Conservation (phyloP, 371 early-diverging fungal genomes). For the Mortierella sp. region DNA sequence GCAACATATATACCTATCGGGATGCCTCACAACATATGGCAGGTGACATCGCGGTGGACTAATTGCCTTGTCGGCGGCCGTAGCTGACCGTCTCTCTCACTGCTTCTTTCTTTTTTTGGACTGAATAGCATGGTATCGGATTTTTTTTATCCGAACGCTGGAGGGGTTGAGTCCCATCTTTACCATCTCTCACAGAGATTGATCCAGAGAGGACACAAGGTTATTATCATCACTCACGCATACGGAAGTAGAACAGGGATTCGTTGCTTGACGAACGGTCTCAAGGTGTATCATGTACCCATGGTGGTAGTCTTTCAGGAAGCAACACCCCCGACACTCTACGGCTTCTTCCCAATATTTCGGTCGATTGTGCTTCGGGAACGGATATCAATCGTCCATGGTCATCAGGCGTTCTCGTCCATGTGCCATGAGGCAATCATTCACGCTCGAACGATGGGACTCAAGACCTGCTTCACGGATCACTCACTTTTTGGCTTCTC, state of each 20-base stretch:
- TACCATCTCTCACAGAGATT: slow-evolving; percentile 93
- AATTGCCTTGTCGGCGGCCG: too few relatives aligned
- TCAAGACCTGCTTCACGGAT: slow-evolving; percentile 97
- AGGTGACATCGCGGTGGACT: slow-evolving; percentile 5
- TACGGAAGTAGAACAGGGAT: slow-evolving; percentile 91
- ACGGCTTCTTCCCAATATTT: slow-evolving; percentile 92
- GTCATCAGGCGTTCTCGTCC: slow-evolving; percentile 96
- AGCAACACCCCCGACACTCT: slow-evolving; percentile 95
- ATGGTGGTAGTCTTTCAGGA: slow-evolving; percentile 87
- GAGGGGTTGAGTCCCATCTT: slow-evolving; percentile 99
- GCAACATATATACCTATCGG: too few relatives aligned
- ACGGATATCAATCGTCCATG: slow-evolving; percentile 96
- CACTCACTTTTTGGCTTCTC: slow-evolving; percentile 99
- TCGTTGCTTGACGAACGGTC: slow-evolving; percentile 91
- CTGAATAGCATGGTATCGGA: slow-evolving; percentile 94
- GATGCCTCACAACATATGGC: slow-evolving; percentile 71
- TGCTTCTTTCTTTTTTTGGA: too few relatives aligned
- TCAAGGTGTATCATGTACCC: slow-evolving; percentile 98
- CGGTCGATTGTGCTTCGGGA: slow-evolving; percentile 94
- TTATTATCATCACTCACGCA: slow-evolving; percentile 90
- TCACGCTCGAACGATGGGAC: slow-evolving; percentile 96
- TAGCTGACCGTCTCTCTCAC: too few relatives aligned
- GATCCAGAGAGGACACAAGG: slow-evolving; percentile 93
- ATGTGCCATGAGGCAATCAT: slow-evolving; percentile 97
- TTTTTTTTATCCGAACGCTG: slow-evolving; percentile 98